Percentiles rank a stretch among this genome's conserved stretches.
Conservation (phyloP, 805 yeast genomes). For the Zygoascus biomembranicola region DNA sequence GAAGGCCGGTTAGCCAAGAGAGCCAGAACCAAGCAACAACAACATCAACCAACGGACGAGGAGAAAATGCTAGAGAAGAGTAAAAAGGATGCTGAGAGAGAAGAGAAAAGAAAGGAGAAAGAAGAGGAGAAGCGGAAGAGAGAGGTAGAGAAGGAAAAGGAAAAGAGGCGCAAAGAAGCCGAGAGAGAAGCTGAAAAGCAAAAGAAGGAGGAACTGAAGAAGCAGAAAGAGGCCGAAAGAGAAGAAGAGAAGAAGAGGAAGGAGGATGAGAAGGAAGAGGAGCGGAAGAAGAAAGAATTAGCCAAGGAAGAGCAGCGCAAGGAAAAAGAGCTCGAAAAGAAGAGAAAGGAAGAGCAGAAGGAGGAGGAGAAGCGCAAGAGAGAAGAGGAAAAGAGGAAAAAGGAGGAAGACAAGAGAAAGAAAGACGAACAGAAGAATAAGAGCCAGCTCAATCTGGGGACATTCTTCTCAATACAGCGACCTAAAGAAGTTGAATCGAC, state of each 20-base stretch:
- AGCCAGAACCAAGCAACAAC: background rate
- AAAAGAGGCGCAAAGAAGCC: background rate
- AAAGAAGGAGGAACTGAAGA: conserved; percentile 3
- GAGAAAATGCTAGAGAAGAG: background rate
- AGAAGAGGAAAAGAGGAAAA: conserved; percentile 12
- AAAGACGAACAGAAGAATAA: conserved; percentile 15
- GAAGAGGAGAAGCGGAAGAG: background rate
- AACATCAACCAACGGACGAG: background rate
- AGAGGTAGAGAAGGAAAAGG: background rate
- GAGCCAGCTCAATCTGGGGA: conserved; percentile 14
- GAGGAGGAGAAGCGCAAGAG: conserved; percentile 15
- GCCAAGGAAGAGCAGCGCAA: conserved; percentile 16
- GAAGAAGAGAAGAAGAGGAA: conserved; percentile 19
- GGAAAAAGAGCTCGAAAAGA: conserved; percentile 16
- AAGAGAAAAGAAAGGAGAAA: background rate
- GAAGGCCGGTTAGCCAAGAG: conserved; percentile 1
- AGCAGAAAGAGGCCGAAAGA: conserved; percentile 1
- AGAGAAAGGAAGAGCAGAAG: conserved; percentile 15
- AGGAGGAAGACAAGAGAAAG: conserved; percentile 13
- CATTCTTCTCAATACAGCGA: conserved; percentile 14
- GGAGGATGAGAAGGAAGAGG: conserved; percentile 14
- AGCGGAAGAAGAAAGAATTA: conserved; percentile 17
- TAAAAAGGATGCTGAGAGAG: background rate
- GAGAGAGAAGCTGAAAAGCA: background rate
- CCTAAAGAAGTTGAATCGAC: background rate